Evolutionary conservation across 2,329 filamentous ascomycete genomes (phyloP), one percentile per base, ranked within the genome.

Genomic region (Trichophyton mentagrophytes): DNA sequence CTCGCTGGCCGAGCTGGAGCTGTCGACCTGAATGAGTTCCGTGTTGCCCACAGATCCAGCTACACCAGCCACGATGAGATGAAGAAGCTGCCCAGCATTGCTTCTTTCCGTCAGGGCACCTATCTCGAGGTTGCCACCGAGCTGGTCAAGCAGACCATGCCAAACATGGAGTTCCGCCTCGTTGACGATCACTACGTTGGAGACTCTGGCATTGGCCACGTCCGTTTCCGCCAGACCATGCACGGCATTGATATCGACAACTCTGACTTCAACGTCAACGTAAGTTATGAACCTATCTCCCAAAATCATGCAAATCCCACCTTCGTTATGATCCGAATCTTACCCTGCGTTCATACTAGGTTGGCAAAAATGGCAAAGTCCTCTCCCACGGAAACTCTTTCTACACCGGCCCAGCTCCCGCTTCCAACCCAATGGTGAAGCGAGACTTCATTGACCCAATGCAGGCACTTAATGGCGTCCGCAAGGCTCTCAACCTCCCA

Each of bases 221-320:
- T 63, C 7, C 38, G 58, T 46, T 60, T 63, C 58, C 60, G 60
- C 36, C 62, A 63, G 38, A 63, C 62, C 25, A 30, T 61, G 44
- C 57, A 63, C 33, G 62, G 62, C 3, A 44, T 63, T 17, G 62
- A 63, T 57, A 44, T 63, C 36, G 62, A 63, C 46, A 63, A 63
- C 51, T 58, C 60, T 15, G 62, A 63, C 44, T 61, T 63, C 58
- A 63, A 63, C 58, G 60, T 63, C 17, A 63, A 63, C 55, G 62
- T 63, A 60, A 60, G 62, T 42, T 38, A 38, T 13, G 3, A 38
- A 13, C 11, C 33, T 4, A 3, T 38, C 3, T 38, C 13, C 33
- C 33, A 38, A 11, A 11, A 38, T 38, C 33, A 13, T 4, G 33
- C 9, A 38, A 13, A 9, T 38, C 11, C 1, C 3, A 25, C 27